Base-by-base conservation (phyloP, 805 yeast genomes). In the Ogataea trehaloabstinens region DNA sequence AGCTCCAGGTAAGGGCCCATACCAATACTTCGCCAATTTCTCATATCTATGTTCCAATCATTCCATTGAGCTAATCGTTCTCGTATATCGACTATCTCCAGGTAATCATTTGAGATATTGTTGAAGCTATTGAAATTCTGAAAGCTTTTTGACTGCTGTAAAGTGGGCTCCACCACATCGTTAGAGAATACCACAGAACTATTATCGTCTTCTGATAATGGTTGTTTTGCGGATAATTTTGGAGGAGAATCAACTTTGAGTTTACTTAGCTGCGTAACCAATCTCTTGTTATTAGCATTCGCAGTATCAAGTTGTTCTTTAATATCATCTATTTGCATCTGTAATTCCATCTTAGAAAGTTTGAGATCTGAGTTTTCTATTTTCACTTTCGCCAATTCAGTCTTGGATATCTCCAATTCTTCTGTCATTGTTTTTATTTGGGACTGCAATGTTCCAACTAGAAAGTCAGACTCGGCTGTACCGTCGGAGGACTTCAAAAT, bases 1-100 rank as follows among this genome's bases (percentile, higher is more conserved):
- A 71, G 53, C 32, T 77, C 79, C 11, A 82, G 66, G 4, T 73
- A 56, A 3, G 85, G 81, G 2, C 89, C 89, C 36, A 73, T 65
- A 1, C 87, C 88, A 13, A 77, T 68, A 36, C 81, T 74, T 55
- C 83, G 73, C 97, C 97, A 90, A 11, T 58, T 52, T 19, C 86
- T 73, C 95, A 90, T 85, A 54, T 90, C 96, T 3, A 88, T 74
- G 54, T 83, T 87, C 89, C 90, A 90, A 34, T 77, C 80, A 48
- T 79, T 80, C 95, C 95, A 90, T 48, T 77, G 78, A 55, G 71
- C 68, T 48, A 90, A 62, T 31, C 74, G 69, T 38, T 78, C 81
- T 45, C 73, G 68, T 46, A 77, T 70, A 50, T 78, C 80, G 10
- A 73, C 72, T 5, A 78, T 74, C 44, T 75, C 76, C 21, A 73